These are phyloP conservation scores for Neopestalotiopsis clavispora DNA, from an alignment of 2,329 filamentous ascomycete species.

Conservation along the genomic window DNA sequence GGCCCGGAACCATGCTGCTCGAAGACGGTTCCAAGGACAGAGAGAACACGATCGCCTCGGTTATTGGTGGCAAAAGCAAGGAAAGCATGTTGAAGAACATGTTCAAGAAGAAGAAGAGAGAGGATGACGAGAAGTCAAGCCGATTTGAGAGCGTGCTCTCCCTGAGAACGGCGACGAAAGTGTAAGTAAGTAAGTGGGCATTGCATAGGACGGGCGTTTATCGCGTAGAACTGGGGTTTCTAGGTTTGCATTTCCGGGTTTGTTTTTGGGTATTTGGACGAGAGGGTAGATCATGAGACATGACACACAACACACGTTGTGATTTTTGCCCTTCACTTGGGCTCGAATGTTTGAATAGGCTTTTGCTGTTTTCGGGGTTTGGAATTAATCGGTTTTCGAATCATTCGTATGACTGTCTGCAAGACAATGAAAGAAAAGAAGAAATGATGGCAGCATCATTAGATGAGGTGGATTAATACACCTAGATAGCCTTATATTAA, in stretches of 20 bases:
- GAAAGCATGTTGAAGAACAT: slow-evolving; percentile 63
- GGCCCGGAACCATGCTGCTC: slow-evolving; percentile 29
- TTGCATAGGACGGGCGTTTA: not conserved
- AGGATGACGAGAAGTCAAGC: slow-evolving; percentile 10
- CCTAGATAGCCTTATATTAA: not conserved
- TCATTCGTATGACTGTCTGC: not conserved
- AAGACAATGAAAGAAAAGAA: not conserved
- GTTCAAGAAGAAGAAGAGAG: slow-evolving; percentile 61
- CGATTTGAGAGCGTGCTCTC: slow-evolving; percentile 12
- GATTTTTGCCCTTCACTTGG: not conserved
- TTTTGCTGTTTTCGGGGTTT: not conserved
- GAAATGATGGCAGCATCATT: slow-evolving; percentile 1
- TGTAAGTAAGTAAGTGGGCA: not conserved
- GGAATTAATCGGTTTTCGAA: not conserved
- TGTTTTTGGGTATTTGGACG: not conserved
- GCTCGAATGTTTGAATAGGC: not conserved
- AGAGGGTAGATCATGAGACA: not conserved
- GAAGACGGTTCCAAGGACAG: slow-evolving; percentile 42
- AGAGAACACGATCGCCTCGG: slow-evolving; percentile 40
- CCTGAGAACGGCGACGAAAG: not conserved
- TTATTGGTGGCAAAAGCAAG: slow-evolving; percentile 46
- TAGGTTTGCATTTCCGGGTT: not conserved
- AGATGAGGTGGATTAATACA: not conserved
- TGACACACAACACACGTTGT: not conserved
- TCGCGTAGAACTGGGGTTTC: not conserved